phyloP scores from a whole-genome alignment of 495 filamentous ascomycete genomes.

The Aspergillus sparsus region DNA sequence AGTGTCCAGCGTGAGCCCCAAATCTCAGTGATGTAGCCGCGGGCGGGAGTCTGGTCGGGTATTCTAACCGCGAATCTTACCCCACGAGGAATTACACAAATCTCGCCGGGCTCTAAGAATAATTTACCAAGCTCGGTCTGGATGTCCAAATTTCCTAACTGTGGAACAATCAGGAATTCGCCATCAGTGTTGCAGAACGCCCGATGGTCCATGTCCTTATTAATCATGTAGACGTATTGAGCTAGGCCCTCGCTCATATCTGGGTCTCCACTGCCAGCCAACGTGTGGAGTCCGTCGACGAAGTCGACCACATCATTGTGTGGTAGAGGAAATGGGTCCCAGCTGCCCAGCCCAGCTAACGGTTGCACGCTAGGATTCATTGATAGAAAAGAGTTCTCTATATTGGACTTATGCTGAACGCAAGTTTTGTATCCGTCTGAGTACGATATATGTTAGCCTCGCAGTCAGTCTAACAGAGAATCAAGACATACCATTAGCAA shows the following conservation, averaged over 20 bases:
- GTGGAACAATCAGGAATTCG: conserved; percentile 43
- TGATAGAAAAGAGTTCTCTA: conserved; percentile 43
- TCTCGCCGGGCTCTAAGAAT: conserved; percentile 44
- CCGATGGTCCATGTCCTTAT: conserved; percentile 34
- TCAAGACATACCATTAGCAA: conserved; percentile 38
- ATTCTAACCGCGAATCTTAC: conserved; percentile 36
- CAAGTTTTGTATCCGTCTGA: conserved; percentile 39
- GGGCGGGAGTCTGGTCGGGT: conserved; percentile 30
- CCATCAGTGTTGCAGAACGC: conserved; percentile 47
- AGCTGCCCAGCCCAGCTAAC: conserved; percentile 40
- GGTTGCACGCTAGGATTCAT: conserved; percentile 41
- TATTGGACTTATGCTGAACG: conserved; percentile 37
- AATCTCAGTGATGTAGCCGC: conserved; percentile 45
- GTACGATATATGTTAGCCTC: background rate
- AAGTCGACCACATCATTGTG: conserved; percentile 40
- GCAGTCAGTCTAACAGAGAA: background rate
- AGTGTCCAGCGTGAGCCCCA: conserved; percentile 44
- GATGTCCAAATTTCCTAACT: conserved; percentile 44
- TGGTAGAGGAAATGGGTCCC: conserved; percentile 44
- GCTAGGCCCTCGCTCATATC: conserved; percentile 38
- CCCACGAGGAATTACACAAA: conserved; percentile 44
- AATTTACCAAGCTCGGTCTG: conserved; percentile 45
- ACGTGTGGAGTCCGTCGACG: conserved; percentile 41
- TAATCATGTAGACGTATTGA: conserved; percentile 40
- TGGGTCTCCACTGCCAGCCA: conserved; percentile 42